These are phyloP conservation scores for Aspergillus bridgeri DNA, from an alignment of 495 filamentous ascomycete genomes.

Conservation along the genomic window DNA sequence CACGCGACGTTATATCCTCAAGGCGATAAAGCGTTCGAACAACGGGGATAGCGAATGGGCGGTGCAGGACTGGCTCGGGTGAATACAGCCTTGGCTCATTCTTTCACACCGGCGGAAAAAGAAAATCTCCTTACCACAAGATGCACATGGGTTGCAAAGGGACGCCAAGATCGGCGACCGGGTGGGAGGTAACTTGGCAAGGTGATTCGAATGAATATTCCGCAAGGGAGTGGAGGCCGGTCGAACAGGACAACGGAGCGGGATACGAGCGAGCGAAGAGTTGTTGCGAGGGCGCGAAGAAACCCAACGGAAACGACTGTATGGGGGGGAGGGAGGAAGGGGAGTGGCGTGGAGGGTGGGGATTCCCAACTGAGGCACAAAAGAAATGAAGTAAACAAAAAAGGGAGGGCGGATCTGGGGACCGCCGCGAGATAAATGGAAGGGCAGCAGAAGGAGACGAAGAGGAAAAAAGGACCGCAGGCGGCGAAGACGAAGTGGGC, in stretches of 20 bases:
- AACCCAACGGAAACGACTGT: constrained; percentile 10
- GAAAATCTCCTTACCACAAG: neutral
- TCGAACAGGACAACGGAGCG: neutral
- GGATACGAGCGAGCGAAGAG: neutral
- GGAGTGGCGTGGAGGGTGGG: neutral
- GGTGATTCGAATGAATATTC: neutral
- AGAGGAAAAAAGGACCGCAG: constrained; percentile 2
- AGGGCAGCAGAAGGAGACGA: neutral
- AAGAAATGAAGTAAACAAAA: neutral
- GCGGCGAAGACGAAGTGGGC: constrained; percentile 1
- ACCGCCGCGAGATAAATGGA: neutral
- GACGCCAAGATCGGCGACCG: neutral
- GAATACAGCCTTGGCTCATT: constrained; percentile 10
- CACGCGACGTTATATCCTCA: neutral
- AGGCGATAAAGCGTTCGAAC: neutral
- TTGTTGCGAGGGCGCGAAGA: constrained; percentile 4
- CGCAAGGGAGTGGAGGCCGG: neutral
- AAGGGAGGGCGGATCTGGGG: neutral
- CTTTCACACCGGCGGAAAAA: neutral
- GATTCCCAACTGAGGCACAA: neutral
- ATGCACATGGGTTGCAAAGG: neutral
- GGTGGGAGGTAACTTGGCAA: neutral
- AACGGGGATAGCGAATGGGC: neutral
- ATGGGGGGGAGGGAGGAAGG: neutral
- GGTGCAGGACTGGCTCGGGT: constrained; percentile 3